A percentile compares a stretch with the other conserved stretches of the same genome.
Conservation (phyloP, 768 basidiomycete genomes). For the Hericium alpestre region DNA sequence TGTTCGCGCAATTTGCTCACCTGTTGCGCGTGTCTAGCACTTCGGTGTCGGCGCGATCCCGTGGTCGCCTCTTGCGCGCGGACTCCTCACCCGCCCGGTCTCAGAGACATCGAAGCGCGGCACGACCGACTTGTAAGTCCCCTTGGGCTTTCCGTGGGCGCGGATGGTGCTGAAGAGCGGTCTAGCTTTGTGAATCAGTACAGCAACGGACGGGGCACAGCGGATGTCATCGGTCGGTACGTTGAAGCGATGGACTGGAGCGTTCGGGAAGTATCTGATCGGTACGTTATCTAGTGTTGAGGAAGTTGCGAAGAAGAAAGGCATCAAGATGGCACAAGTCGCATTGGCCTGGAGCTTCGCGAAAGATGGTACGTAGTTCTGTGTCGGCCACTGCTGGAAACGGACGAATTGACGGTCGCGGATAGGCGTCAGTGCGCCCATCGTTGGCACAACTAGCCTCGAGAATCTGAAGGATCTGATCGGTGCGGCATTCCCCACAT, state of each 20-base stretch:
- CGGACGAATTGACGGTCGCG: neutral
- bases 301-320: constrained; percentile 25
- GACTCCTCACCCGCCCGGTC: constrained; percentile 18
- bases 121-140: constrained; percentile 16
- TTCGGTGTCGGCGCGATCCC: constrained; percentile 31
- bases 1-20: neutral
- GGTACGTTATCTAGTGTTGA: constrained; percentile 17
- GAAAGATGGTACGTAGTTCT: constrained; percentile 16
- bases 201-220: constrained; percentile 3
- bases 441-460: constrained; percentile 25
- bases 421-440: constrained; percentile 22
- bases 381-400: no score
- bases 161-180: neutral
- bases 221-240: constrained; percentile 7
- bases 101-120: constrained; percentile 11
- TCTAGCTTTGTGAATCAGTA: constrained; percentile 4
- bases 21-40: constrained; percentile 6
- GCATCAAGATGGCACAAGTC: constrained; percentile 28
- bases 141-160: neutral
- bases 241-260: neutral
- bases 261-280: neutral
- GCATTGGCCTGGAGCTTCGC: constrained; percentile 25
- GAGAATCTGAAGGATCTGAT: constrained; percentile 24
- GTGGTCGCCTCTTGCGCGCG: constrained; percentile 27
- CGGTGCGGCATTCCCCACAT: constrained; percentile 5